Percentiles rank a stretch among this genome's conserved stretches.
These are phyloP conservation scores for Didymosphaeria variabile DNA, from an alignment of 2,329 filamentous ascomycete species.

Conservation along the genomic window DNA sequence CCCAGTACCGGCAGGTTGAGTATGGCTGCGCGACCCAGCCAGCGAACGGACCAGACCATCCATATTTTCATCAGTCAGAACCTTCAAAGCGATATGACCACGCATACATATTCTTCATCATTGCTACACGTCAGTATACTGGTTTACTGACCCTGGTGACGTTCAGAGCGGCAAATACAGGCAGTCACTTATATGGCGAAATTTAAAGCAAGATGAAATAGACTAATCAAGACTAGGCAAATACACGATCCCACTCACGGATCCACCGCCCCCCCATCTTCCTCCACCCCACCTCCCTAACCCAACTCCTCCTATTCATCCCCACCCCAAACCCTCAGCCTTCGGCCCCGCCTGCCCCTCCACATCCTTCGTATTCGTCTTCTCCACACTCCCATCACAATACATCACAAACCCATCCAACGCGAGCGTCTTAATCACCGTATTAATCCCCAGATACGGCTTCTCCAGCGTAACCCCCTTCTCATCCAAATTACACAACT, in stretches of 20 bases:
- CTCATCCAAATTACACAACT: constrained; percentile 33
- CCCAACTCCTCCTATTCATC: constrained; percentile 24
- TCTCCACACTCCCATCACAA: constrained; percentile 30
- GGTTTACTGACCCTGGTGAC: too few relatives aligned
- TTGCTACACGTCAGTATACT: too few relatives aligned
- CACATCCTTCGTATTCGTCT: constrained; percentile 30
- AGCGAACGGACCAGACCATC: too few relatives aligned
- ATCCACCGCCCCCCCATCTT: constrained; percentile 21
- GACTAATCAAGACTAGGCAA: too few relatives aligned
- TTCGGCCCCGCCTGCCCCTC: constrained; percentile 11
- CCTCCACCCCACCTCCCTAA: constrained; percentile 27
- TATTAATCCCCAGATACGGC: constrained; percentile 33
- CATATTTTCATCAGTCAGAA: too few relatives aligned
- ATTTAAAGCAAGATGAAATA: too few relatives aligned
- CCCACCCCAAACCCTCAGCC: neutral
- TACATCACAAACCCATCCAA: constrained; percentile 34
- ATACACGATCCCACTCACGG: constrained; percentile 10
- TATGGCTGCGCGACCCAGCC: too few relatives aligned
- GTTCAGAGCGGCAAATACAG: too few relatives aligned
- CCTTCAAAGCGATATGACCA: too few relatives aligned
- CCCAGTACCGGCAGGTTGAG: too few relatives aligned
- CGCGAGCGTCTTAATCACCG: constrained; percentile 31
- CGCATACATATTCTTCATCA: too few relatives aligned
- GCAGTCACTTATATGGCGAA: too few relatives aligned
- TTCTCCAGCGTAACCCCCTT: constrained; percentile 25